Evolutionary conservation across 106 monocot genomes (phyloP).

Genomic region (Iris macrosiphon): DNA sequence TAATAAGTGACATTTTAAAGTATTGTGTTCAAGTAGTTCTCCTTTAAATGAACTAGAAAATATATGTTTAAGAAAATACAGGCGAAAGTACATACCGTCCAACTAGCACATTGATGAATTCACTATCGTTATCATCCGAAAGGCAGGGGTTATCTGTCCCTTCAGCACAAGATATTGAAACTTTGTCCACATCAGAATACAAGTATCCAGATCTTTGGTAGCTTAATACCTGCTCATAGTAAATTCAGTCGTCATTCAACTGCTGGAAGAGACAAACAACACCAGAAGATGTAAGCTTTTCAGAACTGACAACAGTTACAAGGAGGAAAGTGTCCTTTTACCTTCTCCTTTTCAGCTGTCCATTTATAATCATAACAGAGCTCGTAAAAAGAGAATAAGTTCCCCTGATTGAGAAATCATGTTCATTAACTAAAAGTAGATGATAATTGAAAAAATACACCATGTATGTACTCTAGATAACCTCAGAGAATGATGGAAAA

Average conservation of each 20-base stretch:
- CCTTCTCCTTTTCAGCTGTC: slow-evolving; percentile 67
- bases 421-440: slow-evolving; percentile 6
- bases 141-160: slow-evolving; percentile 18
- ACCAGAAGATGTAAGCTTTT: neutral
- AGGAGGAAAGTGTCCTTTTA: slow-evolving; percentile 13
- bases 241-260: neutral
- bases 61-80: neutral
- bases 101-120: slow-evolving; percentile 49
- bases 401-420: slow-evolving; percentile 34
- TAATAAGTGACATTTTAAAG: neutral
- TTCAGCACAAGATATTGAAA: slow-evolving; percentile 6
- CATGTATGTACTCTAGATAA: neutral
- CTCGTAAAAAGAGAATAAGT: slow-evolving; percentile 93
- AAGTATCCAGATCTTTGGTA: slow-evolving; percentile 17
- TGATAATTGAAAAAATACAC: neutral
- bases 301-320: no score
- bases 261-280: neutral
- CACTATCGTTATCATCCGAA: slow-evolving; percentile 23
- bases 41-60: neutral
- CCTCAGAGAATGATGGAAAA: slow-evolving; percentile 73
- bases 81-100: slow-evolving; percentile 60
- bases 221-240: slow-evolving; percentile 28
- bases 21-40: neutral
- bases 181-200: slow-evolving; percentile 12
- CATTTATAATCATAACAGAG: slow-evolving; percentile 76